Conservation (phyloP, 164 flowering plant genomes). For the Stephania cephalantha region DNA sequence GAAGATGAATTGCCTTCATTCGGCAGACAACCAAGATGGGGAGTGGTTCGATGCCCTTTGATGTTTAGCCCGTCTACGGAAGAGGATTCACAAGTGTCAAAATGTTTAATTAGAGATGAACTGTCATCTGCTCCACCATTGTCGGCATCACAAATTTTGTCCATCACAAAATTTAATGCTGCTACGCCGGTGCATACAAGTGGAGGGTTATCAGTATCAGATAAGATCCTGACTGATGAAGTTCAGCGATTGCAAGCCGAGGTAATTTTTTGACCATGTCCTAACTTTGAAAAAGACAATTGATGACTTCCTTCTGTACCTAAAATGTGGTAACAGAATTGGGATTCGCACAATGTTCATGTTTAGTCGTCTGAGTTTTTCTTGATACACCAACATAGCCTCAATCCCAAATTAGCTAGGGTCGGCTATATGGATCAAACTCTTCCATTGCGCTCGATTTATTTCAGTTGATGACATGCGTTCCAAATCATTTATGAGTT, state of each 20-base stretch:
- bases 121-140: constrained; percentile 11
- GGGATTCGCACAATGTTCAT: too few species aligned
- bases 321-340: too few species aligned
- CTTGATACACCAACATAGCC: background rate
- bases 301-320: background rate
- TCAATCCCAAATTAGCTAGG: too few species aligned
- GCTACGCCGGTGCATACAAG: constrained; percentile 3
- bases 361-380: background rate
- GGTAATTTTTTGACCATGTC: constrained; percentile 27
- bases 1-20: constrained; percentile 21
- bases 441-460: too few species aligned
- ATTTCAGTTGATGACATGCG: too few species aligned
- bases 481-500: background rate
- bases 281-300: background rate
- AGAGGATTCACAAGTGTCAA: constrained; percentile 13
- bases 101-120: constrained; percentile 14
- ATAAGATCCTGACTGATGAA: constrained; percentile 39
- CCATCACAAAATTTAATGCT: constrained; percentile 10
- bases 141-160: constrained; percentile 6
- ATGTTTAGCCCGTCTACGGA: constrained; percentile 19
- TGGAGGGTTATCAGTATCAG: constrained; percentile 20
- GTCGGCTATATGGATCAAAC: too few species aligned
- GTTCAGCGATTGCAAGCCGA: constrained; percentile 37
- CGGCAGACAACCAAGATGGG: constrained; percentile 40
- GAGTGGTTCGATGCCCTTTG: constrained; percentile 44